These are phyloP conservation scores for Pichia sp. DNA, from an alignment of 1,139 yeast species.

Conservation along the genomic window DNA sequence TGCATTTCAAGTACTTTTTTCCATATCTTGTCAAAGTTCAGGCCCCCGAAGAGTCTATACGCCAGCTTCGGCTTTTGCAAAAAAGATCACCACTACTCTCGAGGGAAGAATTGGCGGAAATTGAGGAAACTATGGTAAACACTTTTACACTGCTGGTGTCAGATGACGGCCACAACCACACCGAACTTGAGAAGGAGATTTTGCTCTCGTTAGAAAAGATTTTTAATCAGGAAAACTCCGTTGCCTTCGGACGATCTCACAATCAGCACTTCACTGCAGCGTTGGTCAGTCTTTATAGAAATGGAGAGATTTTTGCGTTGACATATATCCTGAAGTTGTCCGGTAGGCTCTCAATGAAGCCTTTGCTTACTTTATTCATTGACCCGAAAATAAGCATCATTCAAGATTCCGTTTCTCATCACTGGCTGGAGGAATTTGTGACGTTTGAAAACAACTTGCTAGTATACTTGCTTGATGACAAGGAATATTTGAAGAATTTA, in stretches of 20 bases:
- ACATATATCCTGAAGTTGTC: background rate
- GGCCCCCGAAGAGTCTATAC: background rate
- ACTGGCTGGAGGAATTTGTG: background rate
- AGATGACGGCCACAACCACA: background rate
- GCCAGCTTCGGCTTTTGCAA: slow-evolving; percentile 13
- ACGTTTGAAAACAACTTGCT: background rate
- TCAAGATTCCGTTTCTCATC: background rate
- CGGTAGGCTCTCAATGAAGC: background rate
- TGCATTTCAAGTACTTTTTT: slow-evolving; percentile 26
- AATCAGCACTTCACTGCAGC: background rate
- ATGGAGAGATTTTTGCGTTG: background rate
- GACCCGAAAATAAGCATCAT: background rate
- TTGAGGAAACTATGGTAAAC: background rate
- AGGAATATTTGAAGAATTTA: background rate
- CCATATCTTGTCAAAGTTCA: slow-evolving; percentile 18
- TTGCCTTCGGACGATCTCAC: background rate
- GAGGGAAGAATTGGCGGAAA: background rate
- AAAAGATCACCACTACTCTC: background rate
- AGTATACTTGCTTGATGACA: background rate
- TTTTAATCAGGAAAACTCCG: background rate
- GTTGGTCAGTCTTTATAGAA: background rate
- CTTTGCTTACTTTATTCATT: background rate
- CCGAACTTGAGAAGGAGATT: background rate
- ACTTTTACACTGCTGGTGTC: background rate
- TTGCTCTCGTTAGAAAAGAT: background rate